These are phyloP conservation scores for Canna indica DNA, from an alignment of 176 grass and related monocot species.

Conservation along the genomic window DNA sequence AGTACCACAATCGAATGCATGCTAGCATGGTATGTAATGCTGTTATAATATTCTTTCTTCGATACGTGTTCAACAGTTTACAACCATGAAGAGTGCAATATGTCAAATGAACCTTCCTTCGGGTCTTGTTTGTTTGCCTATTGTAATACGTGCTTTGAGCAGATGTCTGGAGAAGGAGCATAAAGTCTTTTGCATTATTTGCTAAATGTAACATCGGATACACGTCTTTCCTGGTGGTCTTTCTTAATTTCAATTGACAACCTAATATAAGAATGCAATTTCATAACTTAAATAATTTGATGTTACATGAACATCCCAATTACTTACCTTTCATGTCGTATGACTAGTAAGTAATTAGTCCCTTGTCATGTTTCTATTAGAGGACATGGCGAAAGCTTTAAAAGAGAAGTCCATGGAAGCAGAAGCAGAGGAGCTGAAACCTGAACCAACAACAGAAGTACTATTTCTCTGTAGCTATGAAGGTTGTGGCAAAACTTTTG, in stretches of 20 bases:
- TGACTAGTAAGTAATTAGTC: slow-evolving; percentile 1
- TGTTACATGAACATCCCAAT: background rate
- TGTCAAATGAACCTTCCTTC: background rate
- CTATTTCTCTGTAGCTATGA: slow-evolving; percentile 94
- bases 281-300: background rate
- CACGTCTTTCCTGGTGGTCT: background rate
- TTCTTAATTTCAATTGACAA: background rate
- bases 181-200: too few species aligned
- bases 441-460: slow-evolving; percentile 60
- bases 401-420: slow-evolving; percentile 48
- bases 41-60: background rate
- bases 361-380: slow-evolving; percentile 26
- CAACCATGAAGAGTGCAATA: background rate
- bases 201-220: background rate
- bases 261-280: background rate
- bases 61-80: background rate
- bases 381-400: slow-evolving; percentile 62
- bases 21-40: too few species aligned
- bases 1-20: too few species aligned
- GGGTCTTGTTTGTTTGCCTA: background rate
- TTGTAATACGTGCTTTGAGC: background rate
- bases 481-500: slow-evolving; percentile 75
- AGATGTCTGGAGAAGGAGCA: too few species aligned
- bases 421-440: slow-evolving; percentile 33
- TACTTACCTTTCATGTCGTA: background rate